Conservation (phyloP, 1,139 yeast species). For the Debaryomyces udenii region DNA sequence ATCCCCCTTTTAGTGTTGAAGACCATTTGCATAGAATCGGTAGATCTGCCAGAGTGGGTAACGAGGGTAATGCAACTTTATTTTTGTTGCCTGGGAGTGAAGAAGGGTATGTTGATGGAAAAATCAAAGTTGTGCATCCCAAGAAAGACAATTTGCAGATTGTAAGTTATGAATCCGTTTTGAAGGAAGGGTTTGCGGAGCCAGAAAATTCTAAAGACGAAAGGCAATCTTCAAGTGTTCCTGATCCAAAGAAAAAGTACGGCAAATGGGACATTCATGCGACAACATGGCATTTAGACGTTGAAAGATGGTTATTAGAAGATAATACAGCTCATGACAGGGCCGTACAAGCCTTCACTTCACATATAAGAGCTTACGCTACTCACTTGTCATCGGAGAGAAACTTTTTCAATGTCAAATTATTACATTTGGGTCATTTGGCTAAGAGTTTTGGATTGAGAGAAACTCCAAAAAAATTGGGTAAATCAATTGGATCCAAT, state of each 20-base stretch:
- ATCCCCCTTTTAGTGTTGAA: conserved; percentile 70
- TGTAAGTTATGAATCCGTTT: conserved; percentile 52
- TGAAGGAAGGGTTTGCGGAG: conserved; percentile 65
- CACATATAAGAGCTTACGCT: conserved; percentile 95
- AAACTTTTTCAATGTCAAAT: conserved; percentile 74
- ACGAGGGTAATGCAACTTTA: conserved; percentile 64
- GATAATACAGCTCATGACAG: conserved; percentile 58
- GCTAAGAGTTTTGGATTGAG: conserved; percentile 94
- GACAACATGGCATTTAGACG: conserved; percentile 91
- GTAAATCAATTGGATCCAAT: conserved; percentile 36
- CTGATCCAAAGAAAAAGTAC: conserved; percentile 36
- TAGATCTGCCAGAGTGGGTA: conserved; percentile 75
- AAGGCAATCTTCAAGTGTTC: conserved; percentile 15
- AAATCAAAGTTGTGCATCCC: conserved; percentile 58
- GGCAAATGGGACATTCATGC: conserved; percentile 91
- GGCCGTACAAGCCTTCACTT: conserved; percentile 79
- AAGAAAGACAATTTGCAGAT: conserved; percentile 45
- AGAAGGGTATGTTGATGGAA: conserved; percentile 73
- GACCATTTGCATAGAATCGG: conserved; percentile 77
- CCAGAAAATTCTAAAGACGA: conserved; percentile 14
- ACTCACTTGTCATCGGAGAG: conserved; percentile 87
- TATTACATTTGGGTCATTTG: conserved; percentile 88
- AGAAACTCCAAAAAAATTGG: conserved; percentile 86
- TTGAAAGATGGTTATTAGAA: conserved; percentile 86
- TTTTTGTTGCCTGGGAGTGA: conserved; percentile 88